Conservation (phyloP, 805 yeast species). For the Komagataella kurtzmanii region DNA sequence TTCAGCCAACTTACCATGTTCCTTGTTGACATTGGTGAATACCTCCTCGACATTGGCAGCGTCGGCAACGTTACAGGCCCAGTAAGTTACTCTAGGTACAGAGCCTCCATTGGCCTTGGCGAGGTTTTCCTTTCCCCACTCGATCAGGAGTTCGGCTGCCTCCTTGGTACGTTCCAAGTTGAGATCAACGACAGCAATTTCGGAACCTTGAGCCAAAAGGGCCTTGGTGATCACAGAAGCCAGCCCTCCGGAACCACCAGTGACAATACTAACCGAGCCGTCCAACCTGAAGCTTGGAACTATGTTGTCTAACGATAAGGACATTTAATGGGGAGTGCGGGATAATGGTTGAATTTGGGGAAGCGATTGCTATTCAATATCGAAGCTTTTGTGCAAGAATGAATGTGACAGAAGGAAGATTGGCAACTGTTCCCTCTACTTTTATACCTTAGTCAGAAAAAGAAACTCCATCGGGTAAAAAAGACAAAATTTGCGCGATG, state of each 20-base stretch:
- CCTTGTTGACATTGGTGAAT: conserved; percentile 38
- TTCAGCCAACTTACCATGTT: conserved; percentile 49
- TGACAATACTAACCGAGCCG: conserved; percentile 57
- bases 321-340: not conserved
- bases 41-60: conserved; percentile 42
- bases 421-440: not conserved
- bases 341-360: not conserved
- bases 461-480: not conserved
- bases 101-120: conserved; percentile 11
- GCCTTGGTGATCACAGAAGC: conserved; percentile 55
- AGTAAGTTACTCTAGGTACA: conserved; percentile 33
- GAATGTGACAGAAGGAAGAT: not conserved
- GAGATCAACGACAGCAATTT: conserved; percentile 60
- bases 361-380: not conserved
- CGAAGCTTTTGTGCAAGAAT: no score
- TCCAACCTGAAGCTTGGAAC: conserved; percentile 58
- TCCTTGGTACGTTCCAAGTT: conserved; percentile 43
- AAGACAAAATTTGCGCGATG: not conserved
- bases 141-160: conserved; percentile 34
- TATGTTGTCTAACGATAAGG: conserved; percentile 8
- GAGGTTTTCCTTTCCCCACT: conserved; percentile 30
- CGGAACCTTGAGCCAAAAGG: conserved; percentile 64
- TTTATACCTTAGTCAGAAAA: not conserved
- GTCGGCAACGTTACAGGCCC: conserved; percentile 67
- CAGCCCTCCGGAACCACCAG: conserved; percentile 78